Evolutionary conservation across 139 green algal genomes (phyloP).

Genomic region (Nannochloris sp.): DNA sequence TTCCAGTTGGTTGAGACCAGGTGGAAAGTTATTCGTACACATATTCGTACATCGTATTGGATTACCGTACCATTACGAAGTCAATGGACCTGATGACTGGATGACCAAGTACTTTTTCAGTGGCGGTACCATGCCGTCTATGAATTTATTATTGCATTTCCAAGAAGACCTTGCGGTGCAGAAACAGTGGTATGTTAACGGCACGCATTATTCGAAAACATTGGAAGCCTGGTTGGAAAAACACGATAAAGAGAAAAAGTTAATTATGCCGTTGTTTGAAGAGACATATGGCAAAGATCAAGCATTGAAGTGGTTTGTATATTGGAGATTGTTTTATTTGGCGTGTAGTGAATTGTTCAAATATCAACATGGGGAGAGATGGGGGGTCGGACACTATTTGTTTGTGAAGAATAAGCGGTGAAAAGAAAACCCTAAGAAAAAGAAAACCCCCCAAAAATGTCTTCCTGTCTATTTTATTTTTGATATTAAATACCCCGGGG

Average conservation of each 20-base stretch:
- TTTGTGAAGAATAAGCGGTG: slow-evolving; percentile 40
- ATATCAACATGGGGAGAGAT: slow-evolving; percentile 75
- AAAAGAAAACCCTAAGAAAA: too few species aligned
- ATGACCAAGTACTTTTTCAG: slow-evolving; percentile 94
- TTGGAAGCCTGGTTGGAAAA: slow-evolving; percentile 80
- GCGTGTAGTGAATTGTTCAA: slow-evolving; percentile 85
- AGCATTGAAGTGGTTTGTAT: slow-evolving; percentile 51
- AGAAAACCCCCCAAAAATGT: too few species aligned
- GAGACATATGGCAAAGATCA: slow-evolving; percentile 57
- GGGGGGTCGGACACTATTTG: slow-evolving; percentile 74
- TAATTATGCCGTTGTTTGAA: slow-evolving; percentile 40
- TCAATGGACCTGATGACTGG: slow-evolving; percentile 78
- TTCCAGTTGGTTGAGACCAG: slow-evolving; percentile 65
- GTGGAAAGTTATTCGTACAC: slow-evolving; percentile 86
- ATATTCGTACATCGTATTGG: slow-evolving; percentile 76
- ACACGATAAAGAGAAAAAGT: slow-evolving; percentile 39
- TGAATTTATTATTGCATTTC: slow-evolving; percentile 86
- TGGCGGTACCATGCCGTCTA: slow-evolving; percentile 83
- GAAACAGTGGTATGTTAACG: slow-evolving; percentile 78
- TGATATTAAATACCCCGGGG: too few species aligned
- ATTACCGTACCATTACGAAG: slow-evolving; percentile 87
- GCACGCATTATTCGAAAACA: slow-evolving; percentile 80
- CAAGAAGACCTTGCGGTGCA: slow-evolving; percentile 72
- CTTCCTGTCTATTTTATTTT: too few species aligned
- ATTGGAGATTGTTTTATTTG: slow-evolving; percentile 87